phyloP scores from a whole-genome alignment of 257 asterid genomes.

The Ocimum tenuiflorum region DNA sequence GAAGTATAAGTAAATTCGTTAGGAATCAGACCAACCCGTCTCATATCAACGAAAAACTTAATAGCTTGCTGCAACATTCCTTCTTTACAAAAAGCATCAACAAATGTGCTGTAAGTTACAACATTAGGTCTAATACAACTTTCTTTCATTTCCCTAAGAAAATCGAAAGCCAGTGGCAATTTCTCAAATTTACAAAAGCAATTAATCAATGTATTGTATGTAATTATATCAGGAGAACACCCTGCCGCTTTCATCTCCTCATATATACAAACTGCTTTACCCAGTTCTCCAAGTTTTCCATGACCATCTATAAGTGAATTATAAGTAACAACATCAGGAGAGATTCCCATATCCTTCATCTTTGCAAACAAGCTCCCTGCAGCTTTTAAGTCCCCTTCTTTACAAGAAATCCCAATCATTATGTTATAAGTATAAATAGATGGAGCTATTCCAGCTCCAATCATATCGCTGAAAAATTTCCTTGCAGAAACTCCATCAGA shows the following conservation, averaged over 20 bases:
- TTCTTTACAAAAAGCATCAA: slow-evolving; percentile 90
- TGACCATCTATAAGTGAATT: slow-evolving; percentile 73
- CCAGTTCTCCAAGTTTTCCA: slow-evolving; percentile 67
- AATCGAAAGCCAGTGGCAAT: slow-evolving; percentile 55
- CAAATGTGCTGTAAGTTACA: slow-evolving; percentile 79
- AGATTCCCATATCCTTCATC: slow-evolving; percentile 58
- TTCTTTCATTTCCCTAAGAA: slow-evolving; percentile 70
- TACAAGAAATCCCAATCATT: slow-evolving; percentile 66
- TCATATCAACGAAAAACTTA: slow-evolving; percentile 80
- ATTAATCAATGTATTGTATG: slow-evolving; percentile 77
- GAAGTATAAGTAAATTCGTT: slow-evolving; percentile 80
- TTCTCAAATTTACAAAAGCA: slow-evolving; percentile 71
- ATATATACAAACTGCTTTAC: slow-evolving; percentile 43
- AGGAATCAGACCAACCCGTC: slow-evolving; percentile 74
- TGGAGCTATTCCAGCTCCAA: slow-evolving; percentile 54
- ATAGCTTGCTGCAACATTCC: slow-evolving; percentile 73
- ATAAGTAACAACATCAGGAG: slow-evolving; percentile 74
- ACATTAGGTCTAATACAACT: slow-evolving; percentile 56
- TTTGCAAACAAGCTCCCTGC: slow-evolving; percentile 47
- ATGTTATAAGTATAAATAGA: slow-evolving; percentile 66
- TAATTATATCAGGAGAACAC: slow-evolving; percentile 66
- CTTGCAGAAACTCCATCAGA: slow-evolving; percentile 38
- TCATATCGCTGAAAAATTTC: slow-evolving; percentile 53
- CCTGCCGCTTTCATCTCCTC: slow-evolving; percentile 66
- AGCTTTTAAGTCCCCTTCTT: slow-evolving; percentile 58